Percentiles rank a stretch among this genome's conserved stretches.
phyloP scores from a whole-genome alignment of 768 basidiomycete genomes.

The Rhizopogon vulgaris region DNA sequence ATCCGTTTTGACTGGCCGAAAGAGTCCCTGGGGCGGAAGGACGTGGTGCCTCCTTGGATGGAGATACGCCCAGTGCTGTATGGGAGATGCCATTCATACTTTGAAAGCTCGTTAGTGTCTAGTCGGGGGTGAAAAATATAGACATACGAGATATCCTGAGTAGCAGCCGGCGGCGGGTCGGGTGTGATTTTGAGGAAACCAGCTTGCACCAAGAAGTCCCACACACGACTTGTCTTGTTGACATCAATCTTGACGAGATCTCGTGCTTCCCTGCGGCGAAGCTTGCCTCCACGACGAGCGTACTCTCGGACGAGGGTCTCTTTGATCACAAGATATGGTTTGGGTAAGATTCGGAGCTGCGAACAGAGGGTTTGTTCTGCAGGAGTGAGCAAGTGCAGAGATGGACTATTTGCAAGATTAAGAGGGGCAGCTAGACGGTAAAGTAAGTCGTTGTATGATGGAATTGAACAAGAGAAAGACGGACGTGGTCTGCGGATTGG shows the following conservation, averaged over 20 bases:
- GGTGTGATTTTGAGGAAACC: conserved; percentile 72
- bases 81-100: conserved; percentile 9
- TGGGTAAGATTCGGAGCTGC: conserved; percentile 83
- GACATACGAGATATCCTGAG: conserved; percentile 34
- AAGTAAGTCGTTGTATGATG: background rate
- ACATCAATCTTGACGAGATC: conserved; percentile 91
- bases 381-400: conserved; percentile 82
- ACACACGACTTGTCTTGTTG: conserved; percentile 86
- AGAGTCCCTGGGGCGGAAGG: conserved; percentile 7
- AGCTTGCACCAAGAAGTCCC: conserved; percentile 87
- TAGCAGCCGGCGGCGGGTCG: conserved; percentile 34
- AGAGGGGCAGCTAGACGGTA: conserved; percentile 49
- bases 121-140: background rate
- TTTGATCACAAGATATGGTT: conserved; percentile 94
- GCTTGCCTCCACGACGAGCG: conserved; percentile 79
- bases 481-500: conserved; percentile 38
- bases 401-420: conserved; percentile 87
- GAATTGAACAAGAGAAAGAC: conserved; percentile 9
- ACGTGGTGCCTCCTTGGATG: conserved; percentile 20
- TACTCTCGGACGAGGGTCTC: conserved; percentile 93
- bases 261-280: conserved; percentile 82
- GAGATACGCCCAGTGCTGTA: conserved; percentile 14
- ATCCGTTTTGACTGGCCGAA: conserved; percentile 14
- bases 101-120: background rate
- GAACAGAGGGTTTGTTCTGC: conserved; percentile 89